These are phyloP conservation scores for Lactarius sanguifluus DNA, from an alignment of 768 basidiomycete genomes.

Conservation along the genomic window DNA sequence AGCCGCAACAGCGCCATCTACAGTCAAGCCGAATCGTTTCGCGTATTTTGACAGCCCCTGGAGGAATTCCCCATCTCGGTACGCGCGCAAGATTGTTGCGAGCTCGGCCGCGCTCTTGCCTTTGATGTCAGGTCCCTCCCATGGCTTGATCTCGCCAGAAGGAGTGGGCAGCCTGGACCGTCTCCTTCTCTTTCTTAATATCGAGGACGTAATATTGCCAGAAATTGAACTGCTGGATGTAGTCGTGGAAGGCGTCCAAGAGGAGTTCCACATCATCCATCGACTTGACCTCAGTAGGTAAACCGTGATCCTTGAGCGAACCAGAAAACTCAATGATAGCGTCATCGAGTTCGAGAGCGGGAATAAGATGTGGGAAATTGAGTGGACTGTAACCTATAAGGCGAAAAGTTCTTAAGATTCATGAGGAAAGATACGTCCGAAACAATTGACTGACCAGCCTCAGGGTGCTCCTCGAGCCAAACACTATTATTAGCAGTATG, in stretches of 20 bases:
- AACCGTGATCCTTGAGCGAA: constrained; percentile 58
- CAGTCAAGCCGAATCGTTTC: constrained; percentile 64
- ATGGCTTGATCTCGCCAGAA: constrained; percentile 47
- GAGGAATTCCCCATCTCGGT: constrained; percentile 46
- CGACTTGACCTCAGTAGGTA: constrained; percentile 70
- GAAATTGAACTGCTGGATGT: constrained; percentile 64
- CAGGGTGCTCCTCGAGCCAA: constrained; percentile 92
- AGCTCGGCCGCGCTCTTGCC: constrained; percentile 65
- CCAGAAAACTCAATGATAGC: constrained; percentile 81
- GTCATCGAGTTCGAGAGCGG: constrained; percentile 90
- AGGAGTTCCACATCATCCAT: constrained; percentile 68
- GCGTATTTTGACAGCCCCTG: constrained; percentile 58
- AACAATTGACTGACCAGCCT: constrained; percentile 67
- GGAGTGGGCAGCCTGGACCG: constrained; percentile 55
- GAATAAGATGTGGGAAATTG: constrained; percentile 88
- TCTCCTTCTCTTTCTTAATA: constrained; percentile 57
- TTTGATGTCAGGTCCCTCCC: constrained; percentile 59
- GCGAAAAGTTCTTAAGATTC: background rate
- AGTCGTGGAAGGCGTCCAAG: constrained; percentile 57
- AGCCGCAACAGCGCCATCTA: constrained; percentile 65
- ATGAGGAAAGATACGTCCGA: background rate
- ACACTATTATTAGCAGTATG: constrained; percentile 94
- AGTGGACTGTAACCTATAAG: constrained; percentile 78
- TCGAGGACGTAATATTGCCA: constrained; percentile 97
- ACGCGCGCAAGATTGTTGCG: constrained; percentile 57